Evolutionary conservation across 1,284 basidiomycete genomes (phyloP).

Genomic region (Violaceomyces palustris): DNA sequence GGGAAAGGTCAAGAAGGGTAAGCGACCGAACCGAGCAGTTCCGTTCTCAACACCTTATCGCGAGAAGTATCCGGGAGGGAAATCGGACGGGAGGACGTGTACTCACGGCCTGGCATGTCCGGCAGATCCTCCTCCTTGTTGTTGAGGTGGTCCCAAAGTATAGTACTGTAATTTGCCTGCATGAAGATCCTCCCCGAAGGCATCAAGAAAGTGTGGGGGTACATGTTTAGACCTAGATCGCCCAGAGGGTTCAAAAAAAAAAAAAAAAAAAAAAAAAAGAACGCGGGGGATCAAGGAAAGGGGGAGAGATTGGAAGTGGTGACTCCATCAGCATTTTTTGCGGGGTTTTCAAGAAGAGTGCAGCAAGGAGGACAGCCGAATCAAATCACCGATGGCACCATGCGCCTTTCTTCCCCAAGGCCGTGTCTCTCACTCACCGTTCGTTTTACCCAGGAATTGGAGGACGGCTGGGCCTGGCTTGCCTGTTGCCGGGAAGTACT

Average conservation of each 20-base stretch:
- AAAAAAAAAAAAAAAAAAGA: background rate
- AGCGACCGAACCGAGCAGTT: background rate
- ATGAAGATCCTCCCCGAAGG: conserved; percentile 51
- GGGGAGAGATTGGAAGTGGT: background rate
- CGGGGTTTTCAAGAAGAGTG: too few relatives aligned
- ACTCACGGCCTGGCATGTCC: conserved; percentile 50
- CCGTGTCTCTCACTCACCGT: too few relatives aligned
- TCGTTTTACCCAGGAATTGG: conserved; percentile 47
- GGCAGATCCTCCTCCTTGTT: conserved; percentile 36
- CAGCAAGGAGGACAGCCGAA: too few relatives aligned
- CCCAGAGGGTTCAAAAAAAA: too few relatives aligned
- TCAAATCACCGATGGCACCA: too few relatives aligned
- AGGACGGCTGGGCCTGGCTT: conserved; percentile 9
- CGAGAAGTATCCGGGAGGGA: background rate
- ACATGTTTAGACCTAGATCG: conserved; percentile 52
- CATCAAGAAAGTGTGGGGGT: conserved; percentile 51
- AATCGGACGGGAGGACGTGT: conserved; percentile 3
- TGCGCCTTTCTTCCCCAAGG: background rate
- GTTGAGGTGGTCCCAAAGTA: conserved; percentile 39
- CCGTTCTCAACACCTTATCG: too few relatives aligned
- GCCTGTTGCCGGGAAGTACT: conserved; percentile 44
- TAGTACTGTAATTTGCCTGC: conserved; percentile 50
- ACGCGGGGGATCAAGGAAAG: background rate
- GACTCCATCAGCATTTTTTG: background rate
- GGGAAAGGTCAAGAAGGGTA: background rate